Percentiles rank a stretch among this genome's conserved stretches.
Conservation (phyloP, 2,329 filamentous ascomycete genomes). For the Bimuria novae-zelandiae region DNA sequence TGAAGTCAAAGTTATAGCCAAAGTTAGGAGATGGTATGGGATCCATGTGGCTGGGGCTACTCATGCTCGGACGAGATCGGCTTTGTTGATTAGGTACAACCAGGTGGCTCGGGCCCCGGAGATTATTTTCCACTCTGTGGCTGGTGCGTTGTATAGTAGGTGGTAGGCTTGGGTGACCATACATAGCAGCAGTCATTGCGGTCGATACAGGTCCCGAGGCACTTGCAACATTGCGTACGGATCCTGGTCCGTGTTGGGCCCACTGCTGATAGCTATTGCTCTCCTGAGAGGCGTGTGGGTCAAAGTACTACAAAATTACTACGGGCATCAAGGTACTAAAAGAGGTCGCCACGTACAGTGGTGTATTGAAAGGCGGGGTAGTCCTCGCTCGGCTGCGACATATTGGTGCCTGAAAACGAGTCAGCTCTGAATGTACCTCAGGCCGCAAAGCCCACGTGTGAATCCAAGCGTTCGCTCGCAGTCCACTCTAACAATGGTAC, state of each 20-base stretch:
- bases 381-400: slow-evolving; percentile 30
- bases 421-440: slow-evolving; percentile 28
- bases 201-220: slow-evolving; percentile 22
- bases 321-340: background rate
- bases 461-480: background rate
- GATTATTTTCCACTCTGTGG: slow-evolving; percentile 12
- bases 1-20: background rate
- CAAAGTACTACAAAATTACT: slow-evolving; percentile 23
- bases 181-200: slow-evolving; percentile 13
- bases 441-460: slow-evolving; percentile 2
- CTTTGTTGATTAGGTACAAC: slow-evolving; percentile 14
- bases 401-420: slow-evolving; percentile 24
- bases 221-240: slow-evolving; percentile 23
- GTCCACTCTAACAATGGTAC: background rate
- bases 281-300: no score
- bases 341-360: slow-evolving; percentile 17
- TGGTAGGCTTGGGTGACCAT: slow-evolving; percentile 10
- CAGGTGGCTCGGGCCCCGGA: slow-evolving; percentile 20
- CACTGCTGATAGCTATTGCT: slow-evolving; percentile 26
- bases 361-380: slow-evolving; percentile 21
- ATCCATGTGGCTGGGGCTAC: slow-evolving; percentile 8
- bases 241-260: slow-evolving; percentile 16
- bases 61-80: slow-evolving; percentile 14
- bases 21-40: background rate
- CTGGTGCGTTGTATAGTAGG: slow-evolving; percentile 8